phyloP scores from a whole-genome alignment of 352 stramenopile genomes.

The Pythium insidiosum region DNA sequence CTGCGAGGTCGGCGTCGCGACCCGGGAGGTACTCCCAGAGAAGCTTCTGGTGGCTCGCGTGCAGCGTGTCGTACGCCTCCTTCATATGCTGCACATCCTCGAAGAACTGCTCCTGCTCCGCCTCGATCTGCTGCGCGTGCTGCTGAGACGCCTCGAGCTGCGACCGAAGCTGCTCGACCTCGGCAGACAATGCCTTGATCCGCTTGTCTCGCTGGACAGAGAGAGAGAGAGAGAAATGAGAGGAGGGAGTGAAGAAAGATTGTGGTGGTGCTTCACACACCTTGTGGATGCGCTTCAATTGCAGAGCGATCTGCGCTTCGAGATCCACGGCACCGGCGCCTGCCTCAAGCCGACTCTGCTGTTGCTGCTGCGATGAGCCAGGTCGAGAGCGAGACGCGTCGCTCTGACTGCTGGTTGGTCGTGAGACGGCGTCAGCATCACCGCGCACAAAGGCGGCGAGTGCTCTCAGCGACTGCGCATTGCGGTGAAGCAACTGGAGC shows the following conservation, averaged over 20 bases:
- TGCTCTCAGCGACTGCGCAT: too few species aligned
- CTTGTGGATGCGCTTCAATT: conserved; percentile 16
- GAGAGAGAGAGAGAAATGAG: too few species aligned
- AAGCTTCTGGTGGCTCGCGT: conserved; percentile 46
- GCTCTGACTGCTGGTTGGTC: too few species aligned
- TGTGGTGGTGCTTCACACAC: too few species aligned
- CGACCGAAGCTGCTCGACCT: conserved; percentile 30
- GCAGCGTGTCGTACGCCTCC: conserved; percentile 56
- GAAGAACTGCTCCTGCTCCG: conserved; percentile 82
- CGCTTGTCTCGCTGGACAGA: conserved; percentile 34
- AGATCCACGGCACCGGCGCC: not conserved
- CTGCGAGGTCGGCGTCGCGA: conserved; percentile 34
- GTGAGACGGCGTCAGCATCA: too few species aligned
- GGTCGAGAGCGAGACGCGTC: too few species aligned
- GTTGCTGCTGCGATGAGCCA: too few species aligned
- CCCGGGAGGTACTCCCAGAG: conserved; percentile 73
- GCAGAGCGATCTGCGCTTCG: too few species aligned
- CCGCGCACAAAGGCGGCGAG: too few species aligned
- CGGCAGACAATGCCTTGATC: conserved; percentile 29
- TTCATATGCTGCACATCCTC: conserved; percentile 74
- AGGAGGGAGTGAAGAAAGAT: too few species aligned
- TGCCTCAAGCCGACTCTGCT: not conserved
- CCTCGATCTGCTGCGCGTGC: conserved; percentile 72
- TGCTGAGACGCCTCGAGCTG: conserved; percentile 32
- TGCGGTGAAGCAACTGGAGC: too few species aligned